phyloP scores from a whole-genome alignment of 2,329 filamentous ascomycete genomes.

The Aspergillus calidoustus region DNA sequence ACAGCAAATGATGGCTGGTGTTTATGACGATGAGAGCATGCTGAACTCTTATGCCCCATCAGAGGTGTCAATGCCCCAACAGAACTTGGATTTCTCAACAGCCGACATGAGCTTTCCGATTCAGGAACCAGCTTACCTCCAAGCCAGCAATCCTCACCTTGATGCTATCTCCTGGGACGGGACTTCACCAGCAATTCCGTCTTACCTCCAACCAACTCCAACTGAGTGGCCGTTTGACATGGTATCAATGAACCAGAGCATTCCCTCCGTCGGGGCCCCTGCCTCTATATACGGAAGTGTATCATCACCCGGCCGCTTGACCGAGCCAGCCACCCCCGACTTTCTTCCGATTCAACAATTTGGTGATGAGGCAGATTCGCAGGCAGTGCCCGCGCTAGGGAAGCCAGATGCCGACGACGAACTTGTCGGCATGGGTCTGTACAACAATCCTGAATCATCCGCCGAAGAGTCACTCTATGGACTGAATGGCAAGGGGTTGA shows the following conservation, averaged over 20 bases:
- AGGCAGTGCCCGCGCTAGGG: conserved; percentile 53
- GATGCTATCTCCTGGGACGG: conserved; percentile 35
- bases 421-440: conserved; percentile 80
- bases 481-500: conserved; percentile 71
- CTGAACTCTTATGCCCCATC: conserved; percentile 29
- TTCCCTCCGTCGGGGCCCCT: conserved; percentile 35
- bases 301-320: conserved; percentile 40
- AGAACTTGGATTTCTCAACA: conserved; percentile 28
- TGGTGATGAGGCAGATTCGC: conserved; percentile 30
- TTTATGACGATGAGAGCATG: conserved; percentile 27
- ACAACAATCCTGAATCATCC: conserved; percentile 69
- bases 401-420: conserved; percentile 68
- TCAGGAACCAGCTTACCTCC: conserved; percentile 28
- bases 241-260: conserved; percentile 37
- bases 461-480: conserved; percentile 63
- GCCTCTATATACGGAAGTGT: conserved; percentile 41
- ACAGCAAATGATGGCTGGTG: conserved; percentile 23
- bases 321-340: conserved; percentile 44
- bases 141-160: conserved; percentile 32
- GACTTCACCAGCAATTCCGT: conserved; percentile 22
- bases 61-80: conserved; percentile 26
- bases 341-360: conserved; percentile 43
- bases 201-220: conserved; percentile 31
- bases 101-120: conserved; percentile 28
- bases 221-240: conserved; percentile 40